Evolutionary conservation across 202 grass and related monocot genomes (phyloP), one percentile per base, ranked within the genome.

Genomic region (Hordeum pubiflorum): DNA sequence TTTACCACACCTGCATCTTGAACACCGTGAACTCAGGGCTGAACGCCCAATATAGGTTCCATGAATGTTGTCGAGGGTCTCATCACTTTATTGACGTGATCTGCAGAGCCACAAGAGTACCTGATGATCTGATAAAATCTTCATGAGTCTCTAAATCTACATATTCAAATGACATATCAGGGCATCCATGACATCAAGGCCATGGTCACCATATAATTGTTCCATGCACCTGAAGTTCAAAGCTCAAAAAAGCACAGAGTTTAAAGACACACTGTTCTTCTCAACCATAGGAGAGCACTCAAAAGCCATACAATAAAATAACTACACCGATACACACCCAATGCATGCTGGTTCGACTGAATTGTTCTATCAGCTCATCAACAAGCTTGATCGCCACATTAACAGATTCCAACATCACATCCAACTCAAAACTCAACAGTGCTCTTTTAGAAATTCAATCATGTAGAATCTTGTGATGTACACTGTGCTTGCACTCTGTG

Each of bases 381-480:
- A 94, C 89, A 17, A 64, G 78, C 58, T 87, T 89, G 29, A 72
- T 91, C 36, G 81, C 90, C 24, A 48, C 77, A 77, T 87, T 94
- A 74, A 94, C 89, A 9, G 86, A 91, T 81, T 94, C 89, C 80
- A 94, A 62, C 85, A 94, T 81, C 91, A 94, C 89, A 37, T 94
- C 91, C 64, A 94, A 79, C 86, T 94, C 86, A 85, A 94, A 94
- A 63, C 89, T 94, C 74, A 72, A 80, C 67, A 43, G 14, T 63
- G 21, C n/a, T 48, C 44, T 17, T 48, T 6, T 48, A 48, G 44
- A 48, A 17, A 50, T 50, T 50, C 46, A 48, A 50, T 17, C 46
- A 50, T 50, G 46, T 50, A 5, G 0, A 50, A 50, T 17, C 1
- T 17, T 50, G 46, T 50, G 46, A 6, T 50, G 46, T 46, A 6